Conservation (phyloP, 2,329 filamentous ascomycete genomes). For the Sphaerostilbella broomeana region DNA sequence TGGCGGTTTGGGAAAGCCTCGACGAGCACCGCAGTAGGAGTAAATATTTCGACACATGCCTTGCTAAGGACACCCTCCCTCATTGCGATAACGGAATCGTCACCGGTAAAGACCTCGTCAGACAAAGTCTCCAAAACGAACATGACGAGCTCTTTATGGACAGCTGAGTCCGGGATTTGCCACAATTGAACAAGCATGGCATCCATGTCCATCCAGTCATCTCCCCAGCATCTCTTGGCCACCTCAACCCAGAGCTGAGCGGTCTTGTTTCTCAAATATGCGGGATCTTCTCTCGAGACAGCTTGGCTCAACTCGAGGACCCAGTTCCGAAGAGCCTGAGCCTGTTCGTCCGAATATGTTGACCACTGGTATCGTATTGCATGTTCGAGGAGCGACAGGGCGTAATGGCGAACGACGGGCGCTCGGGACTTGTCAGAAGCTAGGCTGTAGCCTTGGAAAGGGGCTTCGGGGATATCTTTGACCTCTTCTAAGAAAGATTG, state of each 20-base stretch:
- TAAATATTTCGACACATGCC: constrained; percentile 90
- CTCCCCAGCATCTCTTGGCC: constrained; percentile 87
- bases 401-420: constrained; percentile 84
- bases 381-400: constrained; percentile 84
- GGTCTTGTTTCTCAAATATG: constrained; percentile 87
- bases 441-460: constrained; percentile 76
- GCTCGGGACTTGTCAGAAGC: constrained; percentile 69
- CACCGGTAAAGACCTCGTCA: constrained; percentile 87
- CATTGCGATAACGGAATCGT: constrained; percentile 78
- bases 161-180: constrained; percentile 58
- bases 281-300: constrained; percentile 64
- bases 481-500: constrained; percentile 79
- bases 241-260: constrained; percentile 92
- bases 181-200: constrained; percentile 73
- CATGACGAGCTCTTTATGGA: constrained; percentile 78
- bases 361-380: constrained; percentile 81
- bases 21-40: constrained; percentile 65
- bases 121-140: constrained; percentile 85
- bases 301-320: constrained; percentile 71
- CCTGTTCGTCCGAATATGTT: constrained; percentile 63
- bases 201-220: constrained; percentile 95
- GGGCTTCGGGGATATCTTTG: constrained; percentile 72
- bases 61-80: constrained; percentile 80
- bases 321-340: constrained; percentile 63
- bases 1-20: constrained; percentile 72